Percentiles rank a stretch among this genome's conserved stretches.
phyloP scores from a whole-genome alignment of 805 yeast genomes.

The Candida multigemmis region DNA sequence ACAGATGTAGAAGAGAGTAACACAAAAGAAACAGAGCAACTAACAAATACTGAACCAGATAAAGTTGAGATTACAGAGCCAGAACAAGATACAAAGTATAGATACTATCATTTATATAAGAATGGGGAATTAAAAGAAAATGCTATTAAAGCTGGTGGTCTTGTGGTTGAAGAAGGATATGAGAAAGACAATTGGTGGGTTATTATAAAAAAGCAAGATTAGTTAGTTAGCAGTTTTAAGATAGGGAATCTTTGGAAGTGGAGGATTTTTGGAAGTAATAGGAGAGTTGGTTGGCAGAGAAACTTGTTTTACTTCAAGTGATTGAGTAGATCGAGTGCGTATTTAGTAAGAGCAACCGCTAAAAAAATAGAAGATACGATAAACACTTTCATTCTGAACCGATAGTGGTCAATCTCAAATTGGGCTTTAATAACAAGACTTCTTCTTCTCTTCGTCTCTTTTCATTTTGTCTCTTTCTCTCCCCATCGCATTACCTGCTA shows the following conservation, averaged over 20 bases:
- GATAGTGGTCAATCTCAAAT: too few relatives aligned
- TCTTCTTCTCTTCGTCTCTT: too few relatives aligned
- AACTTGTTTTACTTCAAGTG: too few relatives aligned
- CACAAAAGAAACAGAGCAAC: slow-evolving; percentile 5
- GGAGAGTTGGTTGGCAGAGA: too few relatives aligned
- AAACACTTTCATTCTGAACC: too few relatives aligned
- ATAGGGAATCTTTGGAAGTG: not conserved
- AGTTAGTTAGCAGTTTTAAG: not conserved
- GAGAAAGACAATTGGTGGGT: slow-evolving; percentile 95
- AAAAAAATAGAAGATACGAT: too few relatives aligned
- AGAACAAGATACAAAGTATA: slow-evolving; percentile 49
- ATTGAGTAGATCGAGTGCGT: too few relatives aligned
- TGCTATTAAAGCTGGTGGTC: slow-evolving; percentile 62
- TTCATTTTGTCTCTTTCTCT: too few relatives aligned
- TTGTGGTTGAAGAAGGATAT: slow-evolving; percentile 64
- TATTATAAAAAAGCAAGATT: slow-evolving; percentile 10
- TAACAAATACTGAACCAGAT: slow-evolving; percentile 4
- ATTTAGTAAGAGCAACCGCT: too few relatives aligned
- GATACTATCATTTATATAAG: slow-evolving; percentile 83
- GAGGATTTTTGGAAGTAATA: too few relatives aligned
- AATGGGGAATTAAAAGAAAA: slow-evolving; percentile 77
- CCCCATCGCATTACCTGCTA: too few relatives aligned
- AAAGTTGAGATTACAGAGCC: slow-evolving; percentile 7
- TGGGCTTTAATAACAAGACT: too few relatives aligned
- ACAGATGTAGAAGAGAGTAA: slow-evolving; percentile 1